Conservation (phyloP, 2,329 filamentous ascomycete genomes). For the Gnomoniopsis sp. region DNA sequence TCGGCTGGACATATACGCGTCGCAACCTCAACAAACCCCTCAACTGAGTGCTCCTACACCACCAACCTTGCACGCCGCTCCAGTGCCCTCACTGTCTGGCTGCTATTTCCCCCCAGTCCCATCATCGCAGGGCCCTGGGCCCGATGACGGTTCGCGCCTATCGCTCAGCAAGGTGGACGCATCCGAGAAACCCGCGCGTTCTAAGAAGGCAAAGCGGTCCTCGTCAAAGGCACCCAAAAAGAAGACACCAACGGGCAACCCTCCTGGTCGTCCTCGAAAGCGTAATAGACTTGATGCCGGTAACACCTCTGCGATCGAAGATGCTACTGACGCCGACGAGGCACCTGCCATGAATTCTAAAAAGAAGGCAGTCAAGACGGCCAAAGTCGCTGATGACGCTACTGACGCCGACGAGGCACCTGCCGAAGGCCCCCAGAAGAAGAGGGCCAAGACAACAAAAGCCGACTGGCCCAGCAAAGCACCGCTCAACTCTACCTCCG, state of each 20-base stretch:
- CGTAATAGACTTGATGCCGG: slow-evolving; percentile 47
- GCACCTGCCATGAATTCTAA: slow-evolving; percentile 45
- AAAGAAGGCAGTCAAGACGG: slow-evolving; percentile 78
- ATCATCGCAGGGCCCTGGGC: slow-evolving; percentile 14
- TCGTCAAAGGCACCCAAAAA: slow-evolving; percentile 55
- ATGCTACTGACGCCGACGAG: slow-evolving; percentile 56
- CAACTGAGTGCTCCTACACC: slow-evolving; percentile 17
- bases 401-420: slow-evolving; percentile 55
- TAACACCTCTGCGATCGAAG: slow-evolving; percentile 73
- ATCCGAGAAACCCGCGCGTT: slow-evolving; percentile 18
- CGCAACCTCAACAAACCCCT: neutral
- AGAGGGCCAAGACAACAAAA: slow-evolving; percentile 76
- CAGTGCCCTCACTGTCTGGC: slow-evolving; percentile 12
- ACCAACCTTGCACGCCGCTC: neutral
- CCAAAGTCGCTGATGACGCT: slow-evolving; percentile 50
- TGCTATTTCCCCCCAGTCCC: slow-evolving; percentile 20
- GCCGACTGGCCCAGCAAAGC: slow-evolving; percentile 53
- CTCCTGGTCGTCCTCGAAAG: slow-evolving; percentile 55
- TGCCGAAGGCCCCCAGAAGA: slow-evolving; percentile 57
- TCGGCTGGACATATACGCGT: slow-evolving; percentile 8
- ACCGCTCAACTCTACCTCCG: slow-evolving; percentile 69
- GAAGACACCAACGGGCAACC: slow-evolving; percentile 42
- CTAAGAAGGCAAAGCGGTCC: slow-evolving; percentile 49
- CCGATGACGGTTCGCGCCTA: slow-evolving; percentile 22
- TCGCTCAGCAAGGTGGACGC: slow-evolving; percentile 24